phyloP scores from a whole-genome alignment of 345 rosid species.

The Salix arbutifolia region DNA sequence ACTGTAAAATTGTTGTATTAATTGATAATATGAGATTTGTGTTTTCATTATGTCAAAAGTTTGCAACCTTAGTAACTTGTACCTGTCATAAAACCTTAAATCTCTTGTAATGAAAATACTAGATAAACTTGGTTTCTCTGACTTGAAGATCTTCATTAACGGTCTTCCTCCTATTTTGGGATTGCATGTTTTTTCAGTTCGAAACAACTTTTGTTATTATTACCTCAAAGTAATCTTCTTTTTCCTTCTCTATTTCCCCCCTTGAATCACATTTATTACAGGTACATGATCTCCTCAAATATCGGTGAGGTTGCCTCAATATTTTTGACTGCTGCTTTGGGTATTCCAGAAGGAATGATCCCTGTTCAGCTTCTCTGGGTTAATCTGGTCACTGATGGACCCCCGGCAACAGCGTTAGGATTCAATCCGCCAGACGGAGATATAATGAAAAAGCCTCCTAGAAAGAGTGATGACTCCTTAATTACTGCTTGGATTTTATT shows the following conservation, averaged over 20 bases:
- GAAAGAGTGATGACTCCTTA: constrained; percentile 85
- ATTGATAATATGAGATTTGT: not conserved
- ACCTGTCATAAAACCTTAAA: not conserved
- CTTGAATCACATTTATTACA: constrained; percentile 19
- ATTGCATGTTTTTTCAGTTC: not conserved
- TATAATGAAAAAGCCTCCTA: constrained; percentile 90
- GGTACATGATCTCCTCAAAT: constrained; percentile 99
- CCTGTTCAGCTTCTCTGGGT: constrained; percentile 99
- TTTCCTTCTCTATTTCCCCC: not conserved
- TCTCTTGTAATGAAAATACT: not conserved
- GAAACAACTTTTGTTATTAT: not conserved
- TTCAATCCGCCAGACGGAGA: constrained; percentile 95
- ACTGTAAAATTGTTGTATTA: not conserved
- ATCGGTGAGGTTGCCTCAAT: constrained; percentile 98
- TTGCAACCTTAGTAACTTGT: not conserved
- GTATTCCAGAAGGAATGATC: constrained; percentile 98
- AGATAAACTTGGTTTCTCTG: not conserved
- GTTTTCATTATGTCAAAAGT: not conserved
- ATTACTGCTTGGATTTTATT: constrained; percentile 91
- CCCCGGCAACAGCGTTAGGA: constrained; percentile 97
- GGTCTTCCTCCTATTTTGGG: not conserved
- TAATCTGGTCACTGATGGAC: constrained; percentile 96
- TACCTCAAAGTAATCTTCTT: not conserved
- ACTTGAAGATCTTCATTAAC: not conserved
- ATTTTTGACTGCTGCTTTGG: constrained; percentile 91